phyloP scores from a whole-genome alignment of 768 basidiomycete genomes.

The Boletus barrowsii region DNA sequence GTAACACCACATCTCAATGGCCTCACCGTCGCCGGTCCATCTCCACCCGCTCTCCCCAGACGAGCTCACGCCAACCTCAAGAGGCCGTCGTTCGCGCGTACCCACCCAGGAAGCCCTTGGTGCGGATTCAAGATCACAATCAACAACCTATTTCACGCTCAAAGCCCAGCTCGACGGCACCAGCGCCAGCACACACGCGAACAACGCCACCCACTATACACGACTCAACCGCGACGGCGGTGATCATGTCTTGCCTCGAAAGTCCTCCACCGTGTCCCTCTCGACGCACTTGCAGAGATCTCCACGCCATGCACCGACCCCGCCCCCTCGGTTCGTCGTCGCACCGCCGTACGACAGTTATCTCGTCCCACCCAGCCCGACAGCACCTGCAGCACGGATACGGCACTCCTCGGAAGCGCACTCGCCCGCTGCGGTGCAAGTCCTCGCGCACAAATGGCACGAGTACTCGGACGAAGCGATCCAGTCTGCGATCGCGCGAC shows the following conservation, averaged over 20 bases:
- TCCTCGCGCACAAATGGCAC: constrained; percentile 74
- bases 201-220: neutral
- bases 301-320: constrained; percentile 25
- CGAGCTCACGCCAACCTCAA: constrained; percentile 36
- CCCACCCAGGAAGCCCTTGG: constrained; percentile 30
- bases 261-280: constrained; percentile 37
- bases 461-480: constrained; percentile 74
- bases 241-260: constrained; percentile 19
- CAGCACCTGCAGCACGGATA: constrained; percentile 13
- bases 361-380: constrained; percentile 37
- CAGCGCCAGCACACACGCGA: neutral
- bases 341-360: constrained; percentile 36
- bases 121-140: constrained; percentile 26
- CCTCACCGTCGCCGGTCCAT: constrained; percentile 47
- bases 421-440: constrained; percentile 38
- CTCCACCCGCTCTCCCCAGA: constrained; percentile 71
- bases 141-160: constrained; percentile 55
- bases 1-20: constrained; percentile 15
- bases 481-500: constrained; percentile 54
- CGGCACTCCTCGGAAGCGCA: constrained; percentile 11
- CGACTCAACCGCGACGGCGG: neutral
- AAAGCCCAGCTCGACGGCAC: constrained; percentile 56
- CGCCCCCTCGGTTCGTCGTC: constrained; percentile 37
- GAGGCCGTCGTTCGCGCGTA: constrained; percentile 48
- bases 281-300: constrained; percentile 39